phyloP scores from a whole-genome alignment of 192 early-diverging fungal genomes.

The Coemansia javaensis region DNA sequence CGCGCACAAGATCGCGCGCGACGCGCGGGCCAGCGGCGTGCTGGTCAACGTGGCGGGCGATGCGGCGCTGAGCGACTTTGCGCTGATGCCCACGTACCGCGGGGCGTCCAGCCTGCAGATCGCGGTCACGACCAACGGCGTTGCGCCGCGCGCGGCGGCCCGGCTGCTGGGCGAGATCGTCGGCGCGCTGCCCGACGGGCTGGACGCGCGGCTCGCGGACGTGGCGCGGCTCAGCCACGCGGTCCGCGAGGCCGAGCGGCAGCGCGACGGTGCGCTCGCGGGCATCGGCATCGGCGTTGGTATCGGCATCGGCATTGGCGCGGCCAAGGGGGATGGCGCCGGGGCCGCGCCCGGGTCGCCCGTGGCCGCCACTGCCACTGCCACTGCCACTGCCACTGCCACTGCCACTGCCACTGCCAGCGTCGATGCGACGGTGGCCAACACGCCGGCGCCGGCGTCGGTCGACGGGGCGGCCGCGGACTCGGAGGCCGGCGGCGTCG shows the following conservation, averaged over 20 bases:
- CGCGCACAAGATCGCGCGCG: slow-evolving; percentile 27
- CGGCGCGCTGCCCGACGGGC: slow-evolving; percentile 53
- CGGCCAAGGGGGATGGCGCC: too few relatives aligned
- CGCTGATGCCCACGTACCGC: slow-evolving; percentile 68
- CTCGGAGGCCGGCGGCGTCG: too few relatives aligned
- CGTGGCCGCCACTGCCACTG: too few relatives aligned
- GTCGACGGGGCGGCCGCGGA: slow-evolving; percentile 30
- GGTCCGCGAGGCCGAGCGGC: slow-evolving; percentile 50
- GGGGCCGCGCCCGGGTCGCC: too few relatives aligned
- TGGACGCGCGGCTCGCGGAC: slow-evolving; percentile 58
- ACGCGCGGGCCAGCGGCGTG: slow-evolving; percentile 54
- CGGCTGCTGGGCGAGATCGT: slow-evolving; percentile 62
- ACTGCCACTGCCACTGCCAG: not conserved
- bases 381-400: too few relatives aligned
- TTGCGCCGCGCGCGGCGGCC: slow-evolving; percentile 63
- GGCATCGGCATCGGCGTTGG: slow-evolving; percentile 54
- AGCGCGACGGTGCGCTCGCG: slow-evolving; percentile 30
- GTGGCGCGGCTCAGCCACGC: slow-evolving; percentile 50
- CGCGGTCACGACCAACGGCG: slow-evolving; percentile 72
- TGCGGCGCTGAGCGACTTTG: slow-evolving; percentile 73
- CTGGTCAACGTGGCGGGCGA: slow-evolving; percentile 76
- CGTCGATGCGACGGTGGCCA: slow-evolving; percentile 16
- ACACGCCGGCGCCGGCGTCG: slow-evolving; percentile 36
- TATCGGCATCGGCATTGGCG: too few relatives aligned
- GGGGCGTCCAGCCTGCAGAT: slow-evolving; percentile 67